Evolutionary conservation across 2,329 filamentous ascomycete species (phyloP), one percentile per base, ranked within the genome.

Genomic region (Fusarium caatingaense): DNA sequence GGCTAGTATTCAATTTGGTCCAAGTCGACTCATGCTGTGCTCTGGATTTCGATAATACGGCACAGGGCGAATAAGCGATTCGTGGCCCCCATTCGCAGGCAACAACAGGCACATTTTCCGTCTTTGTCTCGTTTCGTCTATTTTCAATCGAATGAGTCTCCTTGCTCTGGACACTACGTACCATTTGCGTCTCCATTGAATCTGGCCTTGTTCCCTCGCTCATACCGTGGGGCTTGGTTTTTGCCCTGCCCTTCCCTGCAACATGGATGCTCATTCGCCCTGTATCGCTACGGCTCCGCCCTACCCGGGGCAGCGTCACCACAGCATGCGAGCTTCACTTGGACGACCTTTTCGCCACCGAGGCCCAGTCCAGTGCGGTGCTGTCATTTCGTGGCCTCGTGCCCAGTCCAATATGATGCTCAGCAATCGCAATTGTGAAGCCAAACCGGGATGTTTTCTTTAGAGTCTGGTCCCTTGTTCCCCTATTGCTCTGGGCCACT

Each of bases 221-320:
- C 62, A 64, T 67, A 50, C 68, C 67, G 68, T 68, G 68, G 66
- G 69, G 69, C 69, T 72, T 72, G 56, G 69, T 46, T 42, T 72
- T 25, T 40, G 48, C 48, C 49, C n/a, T 72, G 58, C 63, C 66
- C 66, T 72, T 67, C 66, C 69, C 56, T 57, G 48, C 37, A 53
- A 45, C 20, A 56, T 54, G 61, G 37, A 50, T 64, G 56, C 58
- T 60, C 51, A 67, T 72, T 72, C 67, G 60, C 48, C 49, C 60
- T 64, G 34, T 32, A 30, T 64, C 37, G 44, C 55, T 60, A 47
- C 20, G 48, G 59, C 68, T 68, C 70, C 70, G 71, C 71, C 70
- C 58, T 62, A 64, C 57, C 62, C 62, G 49, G 49, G 23, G 49
- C 49, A 70, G 66, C 66, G 55, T 68, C 56, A 57, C 66, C 51